A percentile compares a stretch with the other conserved stretches of the same genome.
Evolutionary conservation across 371 early-diverging fungal species (phyloP).

Genomic region (Encephalitozoon hellem): DNA sequence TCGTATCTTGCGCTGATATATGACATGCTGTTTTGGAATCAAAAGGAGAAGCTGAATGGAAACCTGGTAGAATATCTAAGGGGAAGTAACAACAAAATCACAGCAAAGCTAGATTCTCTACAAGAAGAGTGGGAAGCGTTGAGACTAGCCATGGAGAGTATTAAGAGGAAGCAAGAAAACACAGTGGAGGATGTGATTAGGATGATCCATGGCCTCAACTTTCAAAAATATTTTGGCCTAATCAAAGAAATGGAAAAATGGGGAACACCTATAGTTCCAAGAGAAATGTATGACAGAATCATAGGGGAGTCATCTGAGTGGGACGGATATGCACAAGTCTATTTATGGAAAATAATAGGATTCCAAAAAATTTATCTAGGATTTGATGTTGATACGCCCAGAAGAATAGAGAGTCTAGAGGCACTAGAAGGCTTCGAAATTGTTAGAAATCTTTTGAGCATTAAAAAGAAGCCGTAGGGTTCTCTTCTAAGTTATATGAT

Average conservation of each 20-base stretch:
- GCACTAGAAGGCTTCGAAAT: conserved; percentile 26
- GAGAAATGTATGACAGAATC: conserved; percentile 11
- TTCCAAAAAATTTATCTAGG: conserved; percentile 33
- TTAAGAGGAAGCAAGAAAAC: background rate
- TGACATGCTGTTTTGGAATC: conserved; percentile 7
- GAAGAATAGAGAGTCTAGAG: conserved; percentile 15
- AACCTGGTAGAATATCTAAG: background rate
- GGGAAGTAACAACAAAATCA: background rate
- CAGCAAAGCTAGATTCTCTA: background rate
- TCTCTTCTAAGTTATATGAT: background rate
- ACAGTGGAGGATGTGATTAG: background rate
- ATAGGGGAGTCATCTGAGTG: background rate
- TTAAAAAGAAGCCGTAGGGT: background rate
- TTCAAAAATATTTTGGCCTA: conserved; percentile 8
- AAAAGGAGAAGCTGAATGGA: background rate
- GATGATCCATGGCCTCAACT: conserved; percentile 5
- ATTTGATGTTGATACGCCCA: conserved; percentile 3
- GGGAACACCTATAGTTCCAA: conserved; percentile 3
- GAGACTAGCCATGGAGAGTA: background rate
- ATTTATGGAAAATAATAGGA: conserved; percentile 35
- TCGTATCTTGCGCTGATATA: conserved; percentile 6
- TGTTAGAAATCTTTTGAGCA: background rate
- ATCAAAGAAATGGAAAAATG: conserved; percentile 19
- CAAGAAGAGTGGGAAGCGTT: background rate
- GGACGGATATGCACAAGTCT: conserved; percentile 39